Evolutionary conservation across 2,329 filamentous ascomycete genomes (phyloP), one percentile per base, ranked within the genome.

Genomic region (Aspergillus intermedius): DNA sequence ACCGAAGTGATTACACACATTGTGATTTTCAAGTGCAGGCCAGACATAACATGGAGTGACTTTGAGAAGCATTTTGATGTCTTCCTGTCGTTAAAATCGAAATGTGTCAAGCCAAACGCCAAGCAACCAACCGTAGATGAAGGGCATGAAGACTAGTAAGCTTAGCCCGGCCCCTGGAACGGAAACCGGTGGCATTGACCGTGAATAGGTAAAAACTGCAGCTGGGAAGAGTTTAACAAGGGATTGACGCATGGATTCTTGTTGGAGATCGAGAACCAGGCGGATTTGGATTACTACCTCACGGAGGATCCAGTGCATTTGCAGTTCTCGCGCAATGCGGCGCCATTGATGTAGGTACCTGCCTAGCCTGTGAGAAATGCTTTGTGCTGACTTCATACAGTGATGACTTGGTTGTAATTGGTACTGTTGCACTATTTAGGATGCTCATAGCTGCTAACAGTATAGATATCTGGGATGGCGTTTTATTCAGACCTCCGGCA

Each of bases 221-320:
- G 47, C 35, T 49, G 47, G 47, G 47, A 45, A 42, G 35, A 15
- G 3, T 45, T 23, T 34, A 45, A 41, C 10, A 47, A 42, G 21
- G 47, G 42, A 21, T 22, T 45, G 47, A 45, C 47, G 21, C 43
- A 49, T 35, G 47, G 47, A 1, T 49, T 49, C 23, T 37, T 49
- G 10, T 12, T 49, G 42, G 43, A 42, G 13, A 37, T 49, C n/a
- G 47, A 49, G 40, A 37, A 49, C 37, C 47, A 40, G n/a, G 34
- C 3, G 8, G 34, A 35, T 13, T 5, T 35, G 34, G 34, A 35
- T 7, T 35, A 35, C 34, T 35, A 35, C 4, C n/a, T 35, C 4
- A 35, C 13, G 5, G 34, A 35, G 8, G 34, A 35, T 17, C 34
- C 34, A 3, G 34, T 35, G 34, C 5, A 35, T 17, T 9, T 35